These are phyloP conservation scores for Chlorella variabilis DNA, from an alignment of 163 green algal species.

Conservation along the genomic window DNA sequence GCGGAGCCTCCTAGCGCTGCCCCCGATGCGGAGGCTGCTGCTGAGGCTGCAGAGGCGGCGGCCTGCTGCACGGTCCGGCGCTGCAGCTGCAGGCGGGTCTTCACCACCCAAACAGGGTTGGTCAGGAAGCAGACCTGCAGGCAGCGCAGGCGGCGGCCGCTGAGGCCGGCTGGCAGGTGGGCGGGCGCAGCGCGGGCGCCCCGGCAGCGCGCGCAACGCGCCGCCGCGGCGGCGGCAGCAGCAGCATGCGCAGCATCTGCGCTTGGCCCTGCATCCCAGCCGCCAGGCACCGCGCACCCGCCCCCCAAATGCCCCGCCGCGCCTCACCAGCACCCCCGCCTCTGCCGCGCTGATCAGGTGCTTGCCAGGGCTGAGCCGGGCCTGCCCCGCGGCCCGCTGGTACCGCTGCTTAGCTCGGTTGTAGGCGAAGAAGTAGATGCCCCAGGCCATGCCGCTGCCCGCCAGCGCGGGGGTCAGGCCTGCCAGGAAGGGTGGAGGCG, in stretches of 20 bases:
- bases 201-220: no score
- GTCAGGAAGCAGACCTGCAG: conserved; percentile 84
- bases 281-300: no score
- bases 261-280: no score
- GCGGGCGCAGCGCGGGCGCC: no score
- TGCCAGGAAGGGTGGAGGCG: neutral
- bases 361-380: conserved; percentile 57
- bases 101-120: conserved; percentile 97
- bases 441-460: conserved; percentile 85
- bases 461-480: conserved; percentile 73
- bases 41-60: conserved; percentile 20
- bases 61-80: conserved; percentile 28
- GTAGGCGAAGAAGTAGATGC: conserved; percentile 88
- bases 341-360: conserved; percentile 86
- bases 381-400: conserved; percentile 23
- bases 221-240: no score
- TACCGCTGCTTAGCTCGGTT: conserved; percentile 78
- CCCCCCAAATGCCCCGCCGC: neutral
- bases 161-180: no score
- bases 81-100: conserved; percentile 96
- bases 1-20: neutral
- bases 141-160: no score
- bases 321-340: conserved; percentile 79
- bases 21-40: neutral
- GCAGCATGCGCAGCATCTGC: no score